Conservation (phyloP, 768 basidiomycete genomes). For the Amanita muscaria region DNA sequence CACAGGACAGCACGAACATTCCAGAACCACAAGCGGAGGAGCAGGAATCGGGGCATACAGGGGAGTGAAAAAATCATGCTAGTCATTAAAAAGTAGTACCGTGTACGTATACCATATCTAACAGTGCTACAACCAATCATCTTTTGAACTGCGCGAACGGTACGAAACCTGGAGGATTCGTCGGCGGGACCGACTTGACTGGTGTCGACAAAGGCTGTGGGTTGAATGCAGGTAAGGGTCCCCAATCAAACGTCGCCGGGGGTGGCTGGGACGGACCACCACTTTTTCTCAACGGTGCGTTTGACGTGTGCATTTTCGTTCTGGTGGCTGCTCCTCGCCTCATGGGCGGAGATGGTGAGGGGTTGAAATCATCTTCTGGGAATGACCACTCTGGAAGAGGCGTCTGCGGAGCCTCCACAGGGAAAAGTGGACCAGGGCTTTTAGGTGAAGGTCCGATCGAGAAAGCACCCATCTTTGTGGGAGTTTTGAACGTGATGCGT, state of each 20-base stretch:
- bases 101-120: slow-evolving; percentile 1
- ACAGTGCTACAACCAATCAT: slow-evolving; percentile 5
- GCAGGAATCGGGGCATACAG: neutral
- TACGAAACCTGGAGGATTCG: slow-evolving; percentile 8
- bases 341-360: slow-evolving; percentile 22
- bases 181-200: neutral
- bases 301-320: slow-evolving; percentile 29
- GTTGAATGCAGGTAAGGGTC: slow-evolving; percentile 44
- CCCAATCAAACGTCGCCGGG: slow-evolving; percentile 46
- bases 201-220: slow-evolving; percentile 16
- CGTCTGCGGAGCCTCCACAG: slow-evolving; percentile 10
- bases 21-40: neutral
- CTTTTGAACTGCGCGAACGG: slow-evolving; percentile 5
- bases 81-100: neutral
- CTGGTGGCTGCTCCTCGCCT: slow-evolving; percentile 29
- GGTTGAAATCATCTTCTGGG: slow-evolving; percentile 35
- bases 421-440: slow-evolving; percentile 21
- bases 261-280: slow-evolving; percentile 16
- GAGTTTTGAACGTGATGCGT: slow-evolving; percentile 29
- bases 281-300: slow-evolving; percentile 29
- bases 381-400: slow-evolving; percentile 21
- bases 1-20: neutral
- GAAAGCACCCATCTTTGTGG: slow-evolving; percentile 18
- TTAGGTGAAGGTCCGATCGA: slow-evolving; percentile 15
- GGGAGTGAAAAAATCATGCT: neutral